Percentiles rank a stretch among this genome's conserved stretches.
These are phyloP conservation scores for Geotrichum reessii DNA, from an alignment of 1,139 yeast genomes.

Conservation along the genomic window DNA sequence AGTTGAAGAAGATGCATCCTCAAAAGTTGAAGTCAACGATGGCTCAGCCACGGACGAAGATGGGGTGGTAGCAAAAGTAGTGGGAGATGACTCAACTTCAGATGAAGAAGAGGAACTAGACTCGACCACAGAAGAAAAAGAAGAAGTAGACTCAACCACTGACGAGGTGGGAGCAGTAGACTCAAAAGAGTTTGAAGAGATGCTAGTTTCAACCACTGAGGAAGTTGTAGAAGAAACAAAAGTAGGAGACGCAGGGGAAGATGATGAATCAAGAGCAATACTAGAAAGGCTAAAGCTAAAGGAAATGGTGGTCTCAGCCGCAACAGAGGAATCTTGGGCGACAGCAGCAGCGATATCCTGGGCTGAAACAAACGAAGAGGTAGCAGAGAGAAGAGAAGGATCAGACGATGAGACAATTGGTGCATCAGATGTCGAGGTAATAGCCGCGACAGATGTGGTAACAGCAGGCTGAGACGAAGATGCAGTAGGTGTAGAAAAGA, in stretches of 20 bases:
- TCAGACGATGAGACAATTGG: slow-evolving; percentile 22
- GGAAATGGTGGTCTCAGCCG: neutral
- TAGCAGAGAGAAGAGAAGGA: neutral
- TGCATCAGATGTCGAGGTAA: slow-evolving; percentile 19
- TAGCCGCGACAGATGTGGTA: neutral
- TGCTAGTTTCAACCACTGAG: slow-evolving; percentile 3
- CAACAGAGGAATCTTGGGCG: neutral
- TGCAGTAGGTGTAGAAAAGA: slow-evolving; percentile 4
- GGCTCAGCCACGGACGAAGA: neutral
- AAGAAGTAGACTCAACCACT: slow-evolving; percentile 15
- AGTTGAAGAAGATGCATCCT: neutral
- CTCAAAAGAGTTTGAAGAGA: slow-evolving; percentile 4
- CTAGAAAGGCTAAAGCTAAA: neutral
- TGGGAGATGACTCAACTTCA: slow-evolving; percentile 10
- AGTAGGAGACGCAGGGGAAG: slow-evolving; percentile 13
- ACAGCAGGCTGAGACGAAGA: slow-evolving; percentile 7
- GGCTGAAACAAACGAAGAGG: neutral
- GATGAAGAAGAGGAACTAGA: slow-evolving; percentile 22
- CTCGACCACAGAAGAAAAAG: slow-evolving; percentile 16
- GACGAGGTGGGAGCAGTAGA: slow-evolving; percentile 16
- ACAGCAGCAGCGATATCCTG: neutral
- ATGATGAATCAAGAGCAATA: slow-evolving; percentile 16
- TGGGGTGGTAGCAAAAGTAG: neutral
- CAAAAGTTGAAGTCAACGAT: neutral
- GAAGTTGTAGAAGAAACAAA: slow-evolving; percentile 22